Evolutionary conservation across 805 yeast genomes (phyloP).

Genomic region (Metschnikowia bowlesiae): DNA sequence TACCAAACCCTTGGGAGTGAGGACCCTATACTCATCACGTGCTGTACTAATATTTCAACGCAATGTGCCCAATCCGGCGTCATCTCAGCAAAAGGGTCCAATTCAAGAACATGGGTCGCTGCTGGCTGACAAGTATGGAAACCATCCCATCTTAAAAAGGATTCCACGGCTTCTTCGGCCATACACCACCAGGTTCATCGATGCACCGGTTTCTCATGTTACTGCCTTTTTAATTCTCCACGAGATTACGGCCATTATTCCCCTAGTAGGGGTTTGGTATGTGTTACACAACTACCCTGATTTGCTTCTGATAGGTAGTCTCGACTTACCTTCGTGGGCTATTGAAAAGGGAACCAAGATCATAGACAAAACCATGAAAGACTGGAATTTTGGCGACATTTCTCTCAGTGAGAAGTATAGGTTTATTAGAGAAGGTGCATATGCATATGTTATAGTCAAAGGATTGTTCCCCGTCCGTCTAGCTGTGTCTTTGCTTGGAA

Average conservation of each 20-base stretch:
- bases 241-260: slow-evolving; percentile 70
- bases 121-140: slow-evolving; percentile 6
- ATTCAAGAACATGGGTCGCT: not conserved
- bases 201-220: slow-evolving; percentile 58
- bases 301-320: slow-evolving; percentile 37
- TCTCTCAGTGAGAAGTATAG: slow-evolving; percentile 49
- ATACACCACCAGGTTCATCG: slow-evolving; percentile 45
- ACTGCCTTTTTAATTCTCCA: slow-evolving; percentile 65
- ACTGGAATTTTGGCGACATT: slow-evolving; percentile 28
- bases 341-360: slow-evolving; percentile 55
- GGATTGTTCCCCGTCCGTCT: slow-evolving; percentile 52
- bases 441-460: slow-evolving; percentile 69
- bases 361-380: slow-evolving; percentile 49
- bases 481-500: slow-evolving; percentile 44
- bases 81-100: not conserved
- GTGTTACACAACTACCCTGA: slow-evolving; percentile 51
- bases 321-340: slow-evolving; percentile 56
- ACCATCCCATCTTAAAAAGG: slow-evolving; percentile 30
- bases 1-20: not conserved
- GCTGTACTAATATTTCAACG: not conserved
- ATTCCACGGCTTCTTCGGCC: slow-evolving; percentile 50
- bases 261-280: slow-evolving; percentile 67
- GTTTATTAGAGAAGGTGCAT: slow-evolving; percentile 65
- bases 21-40: not conserved
- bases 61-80: not conserved